Base-by-base conservation (phyloP, 2,329 filamentous ascomycete genomes). In the Fusarium incarnatum region DNA sequence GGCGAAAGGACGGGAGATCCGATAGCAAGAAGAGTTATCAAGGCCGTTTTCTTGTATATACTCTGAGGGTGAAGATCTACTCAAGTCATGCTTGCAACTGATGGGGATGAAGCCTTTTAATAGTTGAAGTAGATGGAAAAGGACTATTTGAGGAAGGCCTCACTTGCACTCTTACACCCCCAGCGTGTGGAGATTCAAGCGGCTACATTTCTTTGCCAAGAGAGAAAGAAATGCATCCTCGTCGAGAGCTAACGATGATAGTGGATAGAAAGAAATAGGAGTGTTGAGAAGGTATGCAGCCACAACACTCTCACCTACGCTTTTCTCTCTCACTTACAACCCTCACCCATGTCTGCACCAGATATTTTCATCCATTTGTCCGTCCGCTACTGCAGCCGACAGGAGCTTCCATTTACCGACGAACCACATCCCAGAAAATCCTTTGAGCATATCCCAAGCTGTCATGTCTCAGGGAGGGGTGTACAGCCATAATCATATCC, bases 361-460 rank as follows among this genome's bases (percentile, higher is more conserved):
- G 27, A 56, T 63, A 53, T 63, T 41, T n/a, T 42, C 45, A 56
- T 72, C 72, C 72, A 40, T 68, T 73, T 64, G 60, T 62, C 69
- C 73, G 60, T 70, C 70, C 64, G 55, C 60, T 56, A 50, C 59
- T 70, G 44, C 49, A 65, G 55, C 60, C 67, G 42, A 58, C 48
- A 54, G 59, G 32, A 58, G n/a, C 6, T 55, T 50, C 20, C 18
- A 49, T 20, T 32, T 50, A 16, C 27, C 50, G 60, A 66, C 70
- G 66, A 70, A 60, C 66, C 69, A 71, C 56, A 23, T 40, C 41
- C 40, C 32, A 64, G 40, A 37, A 30, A 40, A 25, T 25, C 22
- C 27, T 45, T 37, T 64, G 25, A 30, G 47, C 27, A 47, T 28
- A 40, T 59, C 45, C 34, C 27, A 41, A 27, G 49, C 40, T 63